Evolutionary conservation across 441 rosid genomes (phyloP), one percentile per base, ranked within the genome.

Genomic region (Daphne laureola): DNA sequence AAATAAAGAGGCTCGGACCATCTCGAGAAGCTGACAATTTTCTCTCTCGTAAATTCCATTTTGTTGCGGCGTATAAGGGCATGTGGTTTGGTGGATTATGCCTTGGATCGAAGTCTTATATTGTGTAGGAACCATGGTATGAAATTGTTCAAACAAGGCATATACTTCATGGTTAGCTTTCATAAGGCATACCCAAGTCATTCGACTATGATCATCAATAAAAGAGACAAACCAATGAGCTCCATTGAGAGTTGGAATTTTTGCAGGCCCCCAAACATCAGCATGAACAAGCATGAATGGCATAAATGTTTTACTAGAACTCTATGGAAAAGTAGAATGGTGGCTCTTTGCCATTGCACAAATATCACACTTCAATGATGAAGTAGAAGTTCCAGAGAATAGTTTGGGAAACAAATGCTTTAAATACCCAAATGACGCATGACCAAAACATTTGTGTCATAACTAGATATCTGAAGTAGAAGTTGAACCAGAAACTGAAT

Each of bases 401-500:
- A 1, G 23, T 21, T 14, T 18, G 23, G 23, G 23, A 18, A 18
- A 18, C 23, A 18, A 18, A 18, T 18, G 23, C 3, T 18, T 18
- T n/a, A 55, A 6, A 26, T 55, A 55, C 0, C 55, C 59, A 55
- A 43, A 55, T 1, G 50, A 55, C 4, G 40, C 59, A 55, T 55
- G 40, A 8, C 59, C 59, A 1, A 55, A 55, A 23, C 42, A 14
- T 2, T 9, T 38, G 45, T 55, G 50, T 18, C 50, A 55, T 8
- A 55, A 54, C 50, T 11, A 44, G 3, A 54, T 13, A 5, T 51
- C 15, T 13, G 12, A 38, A 15, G 12, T 8, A 8, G 43, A 40
- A 9, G 11, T 40, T 14, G 43, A 9, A 40, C 43, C 14, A 1
- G 14, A 40, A 8, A 14, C 11, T 8, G 12, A 40, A 41, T 40